Evolutionary conservation across 345 rosid genomes (phyloP).

Genomic region (Gossypium bickii): DNA sequence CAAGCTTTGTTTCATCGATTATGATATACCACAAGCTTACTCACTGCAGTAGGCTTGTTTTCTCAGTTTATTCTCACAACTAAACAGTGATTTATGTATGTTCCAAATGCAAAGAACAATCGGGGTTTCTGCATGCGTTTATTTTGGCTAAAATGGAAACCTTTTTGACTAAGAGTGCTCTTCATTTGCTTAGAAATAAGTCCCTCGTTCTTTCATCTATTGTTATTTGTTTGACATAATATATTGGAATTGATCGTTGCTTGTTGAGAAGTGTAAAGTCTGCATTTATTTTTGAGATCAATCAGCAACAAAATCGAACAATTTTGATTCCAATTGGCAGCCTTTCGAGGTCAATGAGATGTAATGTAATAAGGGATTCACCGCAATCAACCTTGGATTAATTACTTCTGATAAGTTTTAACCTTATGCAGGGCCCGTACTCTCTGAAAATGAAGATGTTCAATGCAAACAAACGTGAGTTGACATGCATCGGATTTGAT

Average conservation of each 20-base stretch:
- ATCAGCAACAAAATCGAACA: not conserved
- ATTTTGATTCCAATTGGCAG: not conserved
- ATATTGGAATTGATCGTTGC: too few species aligned
- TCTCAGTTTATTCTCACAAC: not conserved
- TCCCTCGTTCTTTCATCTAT: not conserved
- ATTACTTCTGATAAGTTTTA: not conserved
- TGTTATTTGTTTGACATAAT: not conserved
- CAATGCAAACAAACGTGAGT: slow-evolving; percentile 38
- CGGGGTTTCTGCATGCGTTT: not conserved
- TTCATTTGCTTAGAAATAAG: not conserved
- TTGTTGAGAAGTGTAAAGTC: not conserved
- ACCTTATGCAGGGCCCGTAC: slow-evolving; percentile 66
- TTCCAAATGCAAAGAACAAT: not conserved
- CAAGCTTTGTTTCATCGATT: not conserved
- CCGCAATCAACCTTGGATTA: not conserved
- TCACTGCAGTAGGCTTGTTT: not conserved
- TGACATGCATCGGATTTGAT: slow-evolving; percentile 77
- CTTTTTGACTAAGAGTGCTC: not conserved
- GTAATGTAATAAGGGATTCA: not conserved
- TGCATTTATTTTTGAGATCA: not conserved
- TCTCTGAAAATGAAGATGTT: slow-evolving; percentile 84
- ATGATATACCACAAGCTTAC: not conserved
- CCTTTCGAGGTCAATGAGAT: not conserved
- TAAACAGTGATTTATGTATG: not conserved
- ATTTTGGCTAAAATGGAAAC: not conserved